phyloP scores from a whole-genome alignment of 495 filamentous ascomycete genomes.

The Annulohypoxylon bovei region DNA sequence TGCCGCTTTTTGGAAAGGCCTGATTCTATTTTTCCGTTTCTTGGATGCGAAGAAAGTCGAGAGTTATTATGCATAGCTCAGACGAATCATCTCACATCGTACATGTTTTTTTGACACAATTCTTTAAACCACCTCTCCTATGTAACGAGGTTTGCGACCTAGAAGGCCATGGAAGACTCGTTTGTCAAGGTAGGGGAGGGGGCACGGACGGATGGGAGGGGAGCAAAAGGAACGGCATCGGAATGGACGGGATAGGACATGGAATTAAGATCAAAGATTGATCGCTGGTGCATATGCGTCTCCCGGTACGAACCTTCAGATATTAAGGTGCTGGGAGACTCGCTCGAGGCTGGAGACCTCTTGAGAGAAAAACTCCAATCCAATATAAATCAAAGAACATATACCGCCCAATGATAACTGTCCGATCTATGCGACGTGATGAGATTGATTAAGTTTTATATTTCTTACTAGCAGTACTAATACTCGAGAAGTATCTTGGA shows the following conservation, averaged over 20 bases:
- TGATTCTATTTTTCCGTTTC: neutral
- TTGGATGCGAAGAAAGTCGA: neutral
- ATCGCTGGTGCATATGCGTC: conserved; percentile 1
- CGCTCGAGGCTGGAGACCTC: conserved; percentile 38
- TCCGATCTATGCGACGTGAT: neutral
- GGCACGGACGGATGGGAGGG: neutral
- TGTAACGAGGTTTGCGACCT: conserved; percentile 9
- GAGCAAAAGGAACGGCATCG: neutral
- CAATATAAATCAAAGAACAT: conserved; percentile 24
- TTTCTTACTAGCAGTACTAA: too few species aligned
- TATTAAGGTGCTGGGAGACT: conserved; percentile 14
- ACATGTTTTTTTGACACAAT: neutral
- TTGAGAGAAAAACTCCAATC: conserved; percentile 42
- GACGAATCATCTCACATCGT: conserved; percentile 1
- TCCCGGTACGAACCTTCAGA: neutral
- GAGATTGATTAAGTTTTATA: neutral
- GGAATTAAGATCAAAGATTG: conserved; percentile 7
- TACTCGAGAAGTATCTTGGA: neutral
- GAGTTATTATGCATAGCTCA: conserved; percentile 2
- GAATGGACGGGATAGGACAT: neutral
- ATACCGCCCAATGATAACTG: neutral
- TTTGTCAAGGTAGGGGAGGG: neutral
- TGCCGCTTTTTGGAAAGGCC: neutral
- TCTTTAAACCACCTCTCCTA: conserved; percentile 7
- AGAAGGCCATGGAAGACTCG: conserved; percentile 4